These are phyloP conservation scores for Rugonectria rugulosa DNA, from an alignment of 2,329 filamentous ascomycete genomes.

Conservation along the genomic window DNA sequence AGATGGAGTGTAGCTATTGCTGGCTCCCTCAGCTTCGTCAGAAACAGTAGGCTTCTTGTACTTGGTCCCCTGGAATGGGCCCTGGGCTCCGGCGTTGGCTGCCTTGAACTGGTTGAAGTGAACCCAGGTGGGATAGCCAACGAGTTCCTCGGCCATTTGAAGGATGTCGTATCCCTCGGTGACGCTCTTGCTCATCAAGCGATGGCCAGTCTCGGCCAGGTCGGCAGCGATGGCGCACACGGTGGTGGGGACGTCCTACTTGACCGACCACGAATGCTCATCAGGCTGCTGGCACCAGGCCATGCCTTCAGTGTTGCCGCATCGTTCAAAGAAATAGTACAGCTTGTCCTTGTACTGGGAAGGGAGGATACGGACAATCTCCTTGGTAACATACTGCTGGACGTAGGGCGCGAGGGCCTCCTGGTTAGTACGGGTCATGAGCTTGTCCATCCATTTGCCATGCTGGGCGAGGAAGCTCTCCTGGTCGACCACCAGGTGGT, in stretches of 20 bases:
- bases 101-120: too few species aligned
- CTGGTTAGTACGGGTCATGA: slow-evolving; percentile 5
- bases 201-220: not conserved
- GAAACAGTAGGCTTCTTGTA: too few species aligned
- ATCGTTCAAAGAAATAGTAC: slow-evolving; percentile 5
- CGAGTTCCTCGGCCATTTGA: too few species aligned
- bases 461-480: slow-evolving; percentile 1
- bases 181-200: too few species aligned
- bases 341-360: slow-evolving; percentile 5
- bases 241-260: slow-evolving; percentile 1
- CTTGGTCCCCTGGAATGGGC: too few species aligned
- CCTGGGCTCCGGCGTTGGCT: too few species aligned
- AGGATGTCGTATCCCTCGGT: too few species aligned
- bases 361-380: not conserved
- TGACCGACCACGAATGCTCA: not conserved
- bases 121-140: too few species aligned
- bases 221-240: not conserved
- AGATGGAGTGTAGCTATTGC: too few species aligned
- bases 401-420: not conserved
- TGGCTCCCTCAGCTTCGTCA: too few species aligned
- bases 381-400: not conserved
- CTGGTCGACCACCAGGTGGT: not conserved
- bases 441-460: not conserved
- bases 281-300: slow-evolving; percentile 7
- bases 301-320: not conserved